phyloP scores from a whole-genome alignment of 768 basidiomycete species.

The Trametes elegans region DNA sequence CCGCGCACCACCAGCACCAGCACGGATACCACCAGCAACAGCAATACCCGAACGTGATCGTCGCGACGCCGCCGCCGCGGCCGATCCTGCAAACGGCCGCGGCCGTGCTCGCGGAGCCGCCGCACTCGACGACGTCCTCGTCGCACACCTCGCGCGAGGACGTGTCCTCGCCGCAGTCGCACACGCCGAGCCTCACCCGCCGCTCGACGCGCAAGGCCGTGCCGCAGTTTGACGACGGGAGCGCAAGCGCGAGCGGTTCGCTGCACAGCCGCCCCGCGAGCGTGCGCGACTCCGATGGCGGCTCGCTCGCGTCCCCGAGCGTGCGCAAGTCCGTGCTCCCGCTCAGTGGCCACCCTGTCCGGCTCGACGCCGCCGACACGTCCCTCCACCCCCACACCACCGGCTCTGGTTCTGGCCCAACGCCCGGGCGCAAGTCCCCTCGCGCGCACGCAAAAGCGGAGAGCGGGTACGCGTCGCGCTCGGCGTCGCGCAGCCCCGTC shows the following conservation, averaged over 20 bases:
- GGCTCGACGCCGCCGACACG: conserved; percentile 12
- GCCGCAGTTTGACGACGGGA: conserved; percentile 11
- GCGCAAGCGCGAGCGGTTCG: not conserved
- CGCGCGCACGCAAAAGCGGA: conserved; percentile 16
- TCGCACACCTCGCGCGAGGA: conserved; percentile 16
- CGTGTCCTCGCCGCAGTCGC: conserved; percentile 7
- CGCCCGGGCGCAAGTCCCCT: conserved; percentile 8
- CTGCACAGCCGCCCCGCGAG: conserved; percentile 1
- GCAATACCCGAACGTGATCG: conserved; percentile 31
- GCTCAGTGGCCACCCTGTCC: conserved; percentile 15
- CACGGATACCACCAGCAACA: no score
- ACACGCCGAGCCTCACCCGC: conserved; percentile 16
- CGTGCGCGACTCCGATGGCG: not conserved
- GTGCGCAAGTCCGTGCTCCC: conserved; percentile 3
- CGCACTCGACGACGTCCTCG: conserved; percentile 12
- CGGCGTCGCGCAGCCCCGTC: conserved; percentile 13
- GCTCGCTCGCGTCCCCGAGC: not conserved
- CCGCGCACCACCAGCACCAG: no score
- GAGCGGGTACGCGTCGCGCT: conserved; percentile 18
- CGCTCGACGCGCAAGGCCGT: conserved; percentile 29
- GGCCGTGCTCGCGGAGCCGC: conserved; percentile 7
- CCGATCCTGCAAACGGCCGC: conserved; percentile 7
- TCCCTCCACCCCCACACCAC: conserved; percentile 2
- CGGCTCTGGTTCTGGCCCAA: not conserved
- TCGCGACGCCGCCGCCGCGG: conserved; percentile 28